Conservation (phyloP, 169 alveolate species). For the Ichthyophthirius multifiliis region DNA sequence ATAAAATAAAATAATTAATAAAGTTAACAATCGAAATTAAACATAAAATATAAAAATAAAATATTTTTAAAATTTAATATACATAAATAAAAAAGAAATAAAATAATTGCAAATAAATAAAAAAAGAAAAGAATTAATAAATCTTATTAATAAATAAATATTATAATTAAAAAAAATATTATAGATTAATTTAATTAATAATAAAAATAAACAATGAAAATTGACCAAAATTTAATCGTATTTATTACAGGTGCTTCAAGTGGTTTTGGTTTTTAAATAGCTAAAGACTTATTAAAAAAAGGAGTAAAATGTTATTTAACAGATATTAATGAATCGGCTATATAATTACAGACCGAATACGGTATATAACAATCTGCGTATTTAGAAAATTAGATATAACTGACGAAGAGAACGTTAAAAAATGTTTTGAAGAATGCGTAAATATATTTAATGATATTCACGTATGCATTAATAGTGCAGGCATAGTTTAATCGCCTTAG, state of each 20-base stretch:
- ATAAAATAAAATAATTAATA: too few species aligned
- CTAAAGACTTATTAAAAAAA: slow-evolving; percentile 29
- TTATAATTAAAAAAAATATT: background rate
- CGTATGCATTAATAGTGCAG: slow-evolving; percentile 72
- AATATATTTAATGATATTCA: slow-evolving; percentile 53
- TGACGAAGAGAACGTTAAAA: slow-evolving; percentile 54
- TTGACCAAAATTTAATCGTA: slow-evolving; percentile 33
- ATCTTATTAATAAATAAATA: background rate
- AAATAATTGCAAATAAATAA: too few species aligned
- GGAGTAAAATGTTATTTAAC: slow-evolving; percentile 66
- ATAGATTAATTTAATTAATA: background rate
- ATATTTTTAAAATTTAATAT: too few species aligned
- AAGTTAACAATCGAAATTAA: too few species aligned
- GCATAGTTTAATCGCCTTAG: slow-evolving; percentile 58
- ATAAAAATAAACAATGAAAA: background rate
- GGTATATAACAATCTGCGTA: slow-evolving; percentile 26
- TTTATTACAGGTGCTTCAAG: slow-evolving; percentile 79
- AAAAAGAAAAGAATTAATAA: background rate
- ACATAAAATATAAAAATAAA: too few species aligned
- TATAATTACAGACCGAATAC: background rate
- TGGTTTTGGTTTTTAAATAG: slow-evolving; percentile 74
- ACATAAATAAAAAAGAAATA: background rate
- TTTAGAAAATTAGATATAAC: slow-evolving; percentile 66
- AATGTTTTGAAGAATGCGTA: slow-evolving; percentile 53
- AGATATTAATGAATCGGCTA: slow-evolving; percentile 48